phyloP scores from a whole-genome alignment of 2,329 filamentous ascomycete species.

The Neonectria neomacrospora region DNA sequence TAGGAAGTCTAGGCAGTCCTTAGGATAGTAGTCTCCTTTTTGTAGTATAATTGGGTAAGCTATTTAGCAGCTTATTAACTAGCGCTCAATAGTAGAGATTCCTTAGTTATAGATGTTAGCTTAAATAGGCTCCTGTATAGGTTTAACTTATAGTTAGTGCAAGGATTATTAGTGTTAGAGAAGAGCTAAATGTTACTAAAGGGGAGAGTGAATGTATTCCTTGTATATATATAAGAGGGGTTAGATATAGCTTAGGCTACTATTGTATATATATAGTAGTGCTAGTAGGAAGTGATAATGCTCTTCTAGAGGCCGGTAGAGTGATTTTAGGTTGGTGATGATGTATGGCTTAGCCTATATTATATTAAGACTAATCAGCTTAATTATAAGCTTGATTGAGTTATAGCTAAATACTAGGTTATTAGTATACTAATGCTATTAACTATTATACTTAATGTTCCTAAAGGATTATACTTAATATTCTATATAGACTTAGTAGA shows the following conservation, averaged over 20 bases:
- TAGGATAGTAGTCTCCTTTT: too few species aligned
- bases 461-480: too few species aligned
- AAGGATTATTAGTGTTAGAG: background rate
- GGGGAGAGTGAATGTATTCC: background rate
- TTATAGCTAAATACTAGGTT: too few species aligned
- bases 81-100: background rate
- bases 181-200: background rate
- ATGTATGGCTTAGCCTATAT: background rate
- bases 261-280: background rate
- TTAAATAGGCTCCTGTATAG: background rate
- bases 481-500: too few species aligned
- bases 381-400: too few species aligned
- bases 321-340: background rate
- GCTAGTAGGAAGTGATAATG: background rate
- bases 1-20: background rate
- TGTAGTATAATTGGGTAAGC: background rate
- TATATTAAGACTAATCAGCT: too few species aligned
- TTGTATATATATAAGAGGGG: background rate
- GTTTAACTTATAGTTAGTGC: background rate
- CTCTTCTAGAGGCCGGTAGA: background rate
- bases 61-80: background rate
- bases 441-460: too few species aligned
- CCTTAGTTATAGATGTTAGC: background rate
- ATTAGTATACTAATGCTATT: too few species aligned
- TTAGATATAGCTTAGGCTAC: background rate